These are phyloP conservation scores for Diplotaxis tenuifolia DNA, from an alignment of 345 rosid genomes.

Conservation along the genomic window DNA sequence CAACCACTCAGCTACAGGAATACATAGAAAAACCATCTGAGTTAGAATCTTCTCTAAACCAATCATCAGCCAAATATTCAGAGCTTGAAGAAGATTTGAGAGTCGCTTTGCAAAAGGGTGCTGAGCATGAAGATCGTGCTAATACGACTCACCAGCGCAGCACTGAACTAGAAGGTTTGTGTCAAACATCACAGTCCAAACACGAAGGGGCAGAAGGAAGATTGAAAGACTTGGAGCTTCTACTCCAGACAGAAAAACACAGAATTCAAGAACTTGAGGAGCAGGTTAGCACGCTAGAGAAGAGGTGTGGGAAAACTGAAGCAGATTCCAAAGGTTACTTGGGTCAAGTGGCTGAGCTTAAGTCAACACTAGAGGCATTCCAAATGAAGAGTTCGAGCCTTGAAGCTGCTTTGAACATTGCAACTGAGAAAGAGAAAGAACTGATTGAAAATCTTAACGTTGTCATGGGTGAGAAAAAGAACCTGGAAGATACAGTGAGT, in stretches of 20 bases:
- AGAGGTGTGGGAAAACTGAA: conserved; percentile 62
- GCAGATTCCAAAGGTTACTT: conserved; percentile 52
- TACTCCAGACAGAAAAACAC: conserved; percentile 83
- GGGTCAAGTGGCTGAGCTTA: conserved; percentile 55
- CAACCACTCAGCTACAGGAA: conserved; percentile 45
- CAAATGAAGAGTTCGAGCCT: too few species aligned
- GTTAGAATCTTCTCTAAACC: conserved; percentile 57
- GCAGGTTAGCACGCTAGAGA: conserved; percentile 61
- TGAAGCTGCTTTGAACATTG: too few species aligned
- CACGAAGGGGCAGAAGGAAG: conserved; percentile 71
- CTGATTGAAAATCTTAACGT: conserved; percentile 45
- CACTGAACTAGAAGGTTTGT: conserved; percentile 63
- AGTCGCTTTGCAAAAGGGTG: conserved; percentile 48
- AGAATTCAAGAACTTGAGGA: conserved; percentile 94
- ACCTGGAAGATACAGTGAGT: not conserved
- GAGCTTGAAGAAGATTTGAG: conserved; percentile 65
- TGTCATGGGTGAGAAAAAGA: not conserved
- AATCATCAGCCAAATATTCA: conserved; percentile 42
- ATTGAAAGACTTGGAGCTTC: conserved; percentile 73
- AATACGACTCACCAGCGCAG: conserved; percentile 60
- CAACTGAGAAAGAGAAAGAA: conserved; percentile 55
- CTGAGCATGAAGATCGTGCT: conserved; percentile 69
- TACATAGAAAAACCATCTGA: conserved; percentile 48
- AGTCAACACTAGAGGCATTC: too few species aligned
- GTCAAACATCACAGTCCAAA: conserved; percentile 65